Evolutionary conservation across 129 eudicot genomes (phyloP).

Genomic region (Pulicaria dysenterica): DNA sequence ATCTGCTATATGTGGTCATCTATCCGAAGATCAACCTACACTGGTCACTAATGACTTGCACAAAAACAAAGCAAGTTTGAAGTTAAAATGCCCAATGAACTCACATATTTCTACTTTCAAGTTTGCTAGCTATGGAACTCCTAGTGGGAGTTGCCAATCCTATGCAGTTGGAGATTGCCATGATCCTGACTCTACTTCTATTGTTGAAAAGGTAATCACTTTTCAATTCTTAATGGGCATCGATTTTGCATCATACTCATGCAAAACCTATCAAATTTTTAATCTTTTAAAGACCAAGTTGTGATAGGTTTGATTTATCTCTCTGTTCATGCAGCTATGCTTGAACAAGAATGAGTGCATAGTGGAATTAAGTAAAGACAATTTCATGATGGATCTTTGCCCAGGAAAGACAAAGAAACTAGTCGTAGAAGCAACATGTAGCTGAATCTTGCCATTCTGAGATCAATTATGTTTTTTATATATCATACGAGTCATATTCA

Average conservation of each 20-base stretch:
- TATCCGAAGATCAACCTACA: constrained; percentile 78
- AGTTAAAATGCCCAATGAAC: constrained; percentile 59
- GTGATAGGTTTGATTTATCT: background rate
- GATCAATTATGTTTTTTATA: background rate
- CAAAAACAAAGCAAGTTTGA: constrained; percentile 37
- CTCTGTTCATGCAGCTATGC: constrained; percentile 53
- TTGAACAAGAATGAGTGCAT: constrained; percentile 53
- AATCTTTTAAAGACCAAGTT: background rate
- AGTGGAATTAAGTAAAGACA: constrained; percentile 49
- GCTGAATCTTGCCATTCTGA: constrained; percentile 43
- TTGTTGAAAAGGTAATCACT: constrained; percentile 58
- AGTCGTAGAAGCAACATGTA: constrained; percentile 71
- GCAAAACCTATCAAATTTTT: background rate
- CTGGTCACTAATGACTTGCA: constrained; percentile 39
- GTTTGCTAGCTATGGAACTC: constrained; percentile 89
- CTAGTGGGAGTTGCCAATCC: constrained; percentile 70
- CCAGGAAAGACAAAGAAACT: constrained; percentile 57
- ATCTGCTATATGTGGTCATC: constrained; percentile 55
- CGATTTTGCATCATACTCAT: constrained; percentile 3
- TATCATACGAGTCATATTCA: constrained; percentile 13
- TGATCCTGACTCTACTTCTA: constrained; percentile 62
- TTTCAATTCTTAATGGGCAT: background rate
- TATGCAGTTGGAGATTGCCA: constrained; percentile 75
- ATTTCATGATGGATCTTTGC: constrained; percentile 54
- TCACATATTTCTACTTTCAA: constrained; percentile 58